Percentiles rank a stretch among this genome's conserved stretches.
Evolutionary conservation across 2,329 filamentous ascomycete species (phyloP).

Genomic region (Coniochaeta sp.): DNA sequence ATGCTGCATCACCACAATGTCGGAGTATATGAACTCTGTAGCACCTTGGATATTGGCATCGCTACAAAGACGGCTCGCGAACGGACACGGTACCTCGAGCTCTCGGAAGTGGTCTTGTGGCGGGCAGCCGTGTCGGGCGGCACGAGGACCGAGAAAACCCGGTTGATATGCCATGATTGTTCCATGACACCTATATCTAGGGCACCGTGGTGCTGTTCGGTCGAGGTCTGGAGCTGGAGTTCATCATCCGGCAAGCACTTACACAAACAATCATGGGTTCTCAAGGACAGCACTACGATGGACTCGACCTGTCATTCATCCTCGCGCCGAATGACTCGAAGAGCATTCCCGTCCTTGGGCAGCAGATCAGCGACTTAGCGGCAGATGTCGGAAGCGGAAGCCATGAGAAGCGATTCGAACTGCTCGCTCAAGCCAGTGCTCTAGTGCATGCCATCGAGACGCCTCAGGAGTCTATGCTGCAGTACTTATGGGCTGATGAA

Average conservation of each 20-base stretch:
- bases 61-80: too few relatives aligned
- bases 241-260: not conserved
- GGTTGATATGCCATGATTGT: too few relatives aligned
- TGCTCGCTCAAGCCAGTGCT: not conserved
- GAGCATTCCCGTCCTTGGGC: not conserved
- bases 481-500: not conserved
- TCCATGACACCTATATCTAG: too few relatives aligned
- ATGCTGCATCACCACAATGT: too few relatives aligned
- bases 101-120: too few relatives aligned
- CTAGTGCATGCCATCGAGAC: not conserved
- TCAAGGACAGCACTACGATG: not conserved
- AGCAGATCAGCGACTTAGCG: not conserved
- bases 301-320: not conserved
- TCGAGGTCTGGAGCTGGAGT: not conserved
- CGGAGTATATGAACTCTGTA: too few relatives aligned
- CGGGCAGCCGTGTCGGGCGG: too few relatives aligned
- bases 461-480: not conserved
- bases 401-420: not conserved
- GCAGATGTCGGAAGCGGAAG: not conserved
- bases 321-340: not conserved
- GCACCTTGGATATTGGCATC: too few relatives aligned
- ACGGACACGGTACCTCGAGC: too few relatives aligned
- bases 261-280: not conserved
- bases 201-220: not conserved
- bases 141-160: too few relatives aligned